Evolutionary conservation across 176 grass and related monocot genomes (phyloP), one percentile per base, ranked within the genome.

Genomic region (Eremochloa ophiuroides): DNA sequence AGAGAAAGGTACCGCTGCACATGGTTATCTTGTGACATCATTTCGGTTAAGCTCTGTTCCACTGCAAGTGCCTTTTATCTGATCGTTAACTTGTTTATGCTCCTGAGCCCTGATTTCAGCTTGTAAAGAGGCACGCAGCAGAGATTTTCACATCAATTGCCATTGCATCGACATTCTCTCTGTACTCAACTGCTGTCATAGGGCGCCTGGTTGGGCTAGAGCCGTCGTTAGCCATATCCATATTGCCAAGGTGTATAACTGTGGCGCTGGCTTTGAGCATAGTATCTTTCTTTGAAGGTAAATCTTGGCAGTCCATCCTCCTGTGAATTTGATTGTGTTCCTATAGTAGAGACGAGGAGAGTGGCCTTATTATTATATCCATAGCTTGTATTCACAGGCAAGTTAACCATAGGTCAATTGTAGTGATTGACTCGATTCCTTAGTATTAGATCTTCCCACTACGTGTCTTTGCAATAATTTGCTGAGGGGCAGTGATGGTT

Each of bases 271-370:
- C 96, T 33, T 66, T 99, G 67, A 99, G 96, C 88, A 99, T 99
- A 77, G 87, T 99, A 14, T 91, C 96, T 62, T 91, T 95, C 66
- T 99, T 99, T 25, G 93, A 99, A 89, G 96, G 96, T 93, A 93
- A 51, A 9, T 66, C 31, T 27, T 27, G 22, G 13, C 12, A 9
- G 59, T 13, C 16, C 67, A 48, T 53, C 14, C 39, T 78, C 40
- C 66, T 23, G n/a, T n/a, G 26, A 8, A 74, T 63, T 61, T 61
- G 13, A 41, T 41, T 77, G 46, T 59, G 28, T 27, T 62, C 18
- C 18, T 69, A 0, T 10, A 23, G 22, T 38, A 53, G 18, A 31
- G 29, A 38, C 20, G 44, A 11, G 64, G 20, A 76, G 9, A 55
- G 27, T 62, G 37, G 34, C 29, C n/a, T 79, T 51, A 22, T 33